These are phyloP conservation scores for Fraxinus sp. DNA, from an alignment of 305 asterid genomes.

Conservation along the genomic window DNA sequence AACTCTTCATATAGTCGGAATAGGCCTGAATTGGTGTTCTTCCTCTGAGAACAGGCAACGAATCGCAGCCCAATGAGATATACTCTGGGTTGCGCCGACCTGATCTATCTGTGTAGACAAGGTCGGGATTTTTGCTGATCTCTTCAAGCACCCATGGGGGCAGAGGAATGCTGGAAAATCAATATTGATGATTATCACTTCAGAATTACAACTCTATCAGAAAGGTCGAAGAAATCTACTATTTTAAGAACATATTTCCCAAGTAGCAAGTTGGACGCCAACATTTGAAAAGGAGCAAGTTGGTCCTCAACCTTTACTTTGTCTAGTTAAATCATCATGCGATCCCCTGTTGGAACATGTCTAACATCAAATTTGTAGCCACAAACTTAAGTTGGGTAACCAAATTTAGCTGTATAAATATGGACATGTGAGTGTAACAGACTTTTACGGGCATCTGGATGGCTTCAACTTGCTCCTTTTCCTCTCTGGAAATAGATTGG, in stretches of 20 bases:
- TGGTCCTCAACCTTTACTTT: neutral
- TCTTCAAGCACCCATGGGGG: conserved; percentile 98
- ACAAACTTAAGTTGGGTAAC: neutral
- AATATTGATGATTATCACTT: neutral
- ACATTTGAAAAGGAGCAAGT: neutral
- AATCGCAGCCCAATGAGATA: conserved; percentile 83
- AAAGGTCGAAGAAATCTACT: neutral
- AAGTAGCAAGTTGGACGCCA: neutral
- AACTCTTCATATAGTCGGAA: conserved; percentile 79
- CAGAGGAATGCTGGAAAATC: conserved; percentile 64
- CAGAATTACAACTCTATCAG: neutral
- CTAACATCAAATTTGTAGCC: neutral
- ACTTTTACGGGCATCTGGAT: neutral
- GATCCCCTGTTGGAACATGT: neutral
- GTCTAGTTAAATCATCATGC: neutral
- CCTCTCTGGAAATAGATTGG: neutral
- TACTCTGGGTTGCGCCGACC: conserved; percentile 92
- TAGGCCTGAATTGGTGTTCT: conserved; percentile 93
- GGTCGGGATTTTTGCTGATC: conserved; percentile 82
- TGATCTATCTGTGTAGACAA: conserved; percentile 78
- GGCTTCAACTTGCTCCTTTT: neutral
- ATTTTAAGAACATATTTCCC: neutral
- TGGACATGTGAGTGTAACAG: neutral
- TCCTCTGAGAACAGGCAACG: conserved; percentile 76
- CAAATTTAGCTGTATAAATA: neutral